Percentiles rank a stretch among this genome's conserved stretches.
phyloP scores from a whole-genome alignment of 2,329 filamentous ascomycete species.

The Cryoendolithus antarcticus region DNA sequence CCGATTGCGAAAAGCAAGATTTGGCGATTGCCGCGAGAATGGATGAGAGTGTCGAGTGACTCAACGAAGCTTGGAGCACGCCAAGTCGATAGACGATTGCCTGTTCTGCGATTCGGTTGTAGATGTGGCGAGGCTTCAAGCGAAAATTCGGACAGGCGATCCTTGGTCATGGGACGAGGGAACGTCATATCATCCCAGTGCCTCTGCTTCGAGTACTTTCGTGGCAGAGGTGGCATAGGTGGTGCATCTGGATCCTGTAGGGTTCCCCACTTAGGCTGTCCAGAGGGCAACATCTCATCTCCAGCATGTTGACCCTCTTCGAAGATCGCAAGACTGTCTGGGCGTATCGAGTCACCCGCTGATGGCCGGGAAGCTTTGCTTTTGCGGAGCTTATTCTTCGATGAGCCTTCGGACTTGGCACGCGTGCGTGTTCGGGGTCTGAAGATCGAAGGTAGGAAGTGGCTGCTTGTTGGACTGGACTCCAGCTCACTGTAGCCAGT shows the following conservation, averaged over 20 bases:
- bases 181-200: slow-evolving; percentile 21
- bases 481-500: slow-evolving; percentile 17
- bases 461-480: slow-evolving; percentile 20
- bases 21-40: slow-evolving; percentile 22
- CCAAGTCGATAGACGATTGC: slow-evolving; percentile 18
- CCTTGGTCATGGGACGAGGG: slow-evolving; percentile 21
- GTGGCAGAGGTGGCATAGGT: slow-evolving; percentile 11
- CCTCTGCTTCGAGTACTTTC: slow-evolving; percentile 20
- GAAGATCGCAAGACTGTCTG: slow-evolving; percentile 17
- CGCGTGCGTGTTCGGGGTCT: slow-evolving; percentile 19
- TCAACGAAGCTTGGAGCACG: slow-evolving; percentile 24
- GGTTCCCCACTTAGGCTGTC: slow-evolving; percentile 17
- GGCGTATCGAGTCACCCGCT: slow-evolving; percentile 4
- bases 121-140: slow-evolving; percentile 16
- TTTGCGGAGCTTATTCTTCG: slow-evolving; percentile 7
- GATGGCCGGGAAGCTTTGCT: slow-evolving; percentile 1
- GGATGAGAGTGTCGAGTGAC: slow-evolving; percentile 20
- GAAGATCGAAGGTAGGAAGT: slow-evolving; percentile 23
- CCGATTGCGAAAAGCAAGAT: slow-evolving; percentile 24
- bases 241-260: slow-evolving; percentile 14
- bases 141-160: slow-evolving; percentile 16
- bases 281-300: slow-evolving; percentile 16
- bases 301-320: slow-evolving; percentile 5
- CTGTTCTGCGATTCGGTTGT: slow-evolving; percentile 12
- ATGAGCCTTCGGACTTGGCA: slow-evolving; percentile 8